phyloP scores from a whole-genome alignment of 306 rosid genomes.

The Biancaea sappan region DNA sequence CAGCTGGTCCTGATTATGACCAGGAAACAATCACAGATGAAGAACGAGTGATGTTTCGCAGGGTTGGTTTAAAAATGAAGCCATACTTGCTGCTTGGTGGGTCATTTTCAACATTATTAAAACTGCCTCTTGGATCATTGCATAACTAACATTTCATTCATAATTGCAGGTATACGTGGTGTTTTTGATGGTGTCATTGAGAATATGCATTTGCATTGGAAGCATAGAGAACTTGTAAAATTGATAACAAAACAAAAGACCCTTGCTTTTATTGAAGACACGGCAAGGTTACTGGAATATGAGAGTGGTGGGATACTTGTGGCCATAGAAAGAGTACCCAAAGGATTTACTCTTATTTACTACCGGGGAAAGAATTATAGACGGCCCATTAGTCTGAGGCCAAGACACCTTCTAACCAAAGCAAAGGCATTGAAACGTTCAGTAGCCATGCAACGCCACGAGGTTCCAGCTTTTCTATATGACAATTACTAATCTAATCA shows the following conservation, averaged over 20 bases:
- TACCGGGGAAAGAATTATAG: slow-evolving; percentile 92
- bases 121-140: slow-evolving; percentile 29
- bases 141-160: slow-evolving; percentile 33
- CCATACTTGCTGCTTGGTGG: slow-evolving; percentile 85
- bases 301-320: slow-evolving; percentile 93
- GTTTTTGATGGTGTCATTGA: slow-evolving; percentile 85
- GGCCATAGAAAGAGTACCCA: slow-evolving; percentile 82
- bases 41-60: slow-evolving; percentile 84
- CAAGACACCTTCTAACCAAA: slow-evolving; percentile 83
- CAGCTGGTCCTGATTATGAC: slow-evolving; percentile 75
- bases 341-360: slow-evolving; percentile 82
- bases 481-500: slow-evolving; percentile 19
- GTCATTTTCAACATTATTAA: slow-evolving; percentile 35
- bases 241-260: slow-evolving; percentile 81
- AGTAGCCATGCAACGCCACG: slow-evolving; percentile 85
- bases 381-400: slow-evolving; percentile 72
- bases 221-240: slow-evolving; percentile 90
- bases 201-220: slow-evolving; percentile 99
- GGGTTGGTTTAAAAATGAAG: slow-evolving; percentile 86
- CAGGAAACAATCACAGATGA: slow-evolving; percentile 94
- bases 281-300: slow-evolving; percentile 78
- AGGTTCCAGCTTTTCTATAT: slow-evolving; percentile 55
- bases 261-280: slow-evolving; percentile 84
- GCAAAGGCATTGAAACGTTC: slow-evolving; percentile 87
- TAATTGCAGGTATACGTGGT: slow-evolving; percentile 77